Conservation (phyloP, 2,329 filamentous ascomycete species). For the Colletotrichum limetticola region DNA sequence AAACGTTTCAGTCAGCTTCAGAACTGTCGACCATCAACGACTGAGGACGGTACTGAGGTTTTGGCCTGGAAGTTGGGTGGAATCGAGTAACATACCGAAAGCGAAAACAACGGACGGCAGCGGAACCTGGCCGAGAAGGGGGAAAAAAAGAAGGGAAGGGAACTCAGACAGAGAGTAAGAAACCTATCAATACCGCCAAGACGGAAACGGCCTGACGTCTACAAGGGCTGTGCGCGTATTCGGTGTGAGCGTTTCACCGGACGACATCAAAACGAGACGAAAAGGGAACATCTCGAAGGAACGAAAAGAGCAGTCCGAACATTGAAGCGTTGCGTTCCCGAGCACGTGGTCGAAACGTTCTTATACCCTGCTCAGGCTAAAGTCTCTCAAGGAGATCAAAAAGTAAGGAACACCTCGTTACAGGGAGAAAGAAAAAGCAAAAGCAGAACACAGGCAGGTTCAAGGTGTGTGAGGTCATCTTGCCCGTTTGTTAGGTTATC, state of each 20-base stretch:
- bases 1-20: background rate
- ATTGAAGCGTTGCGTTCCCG: background rate
- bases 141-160: no score
- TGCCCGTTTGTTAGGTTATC: background rate
- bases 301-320: background rate
- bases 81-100: background rate
- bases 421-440: background rate
- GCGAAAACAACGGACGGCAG: background rate
- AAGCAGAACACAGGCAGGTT: background rate
- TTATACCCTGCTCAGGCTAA: background rate
- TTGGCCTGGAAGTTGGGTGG: background rate
- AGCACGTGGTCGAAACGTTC: constrained; percentile 16
- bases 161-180: background rate
- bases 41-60: background rate
- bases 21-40: background rate
- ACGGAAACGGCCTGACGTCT: background rate
- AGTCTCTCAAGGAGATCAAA: background rate
- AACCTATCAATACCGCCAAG: background rate
- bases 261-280: background rate
- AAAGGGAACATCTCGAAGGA: background rate
- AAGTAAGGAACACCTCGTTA: background rate
- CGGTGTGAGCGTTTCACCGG: background rate
- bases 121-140: background rate
- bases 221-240: background rate
- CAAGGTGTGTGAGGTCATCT: constrained; percentile 15